Conservation (phyloP, 768 basidiomycete genomes). For the Dendrothele bispora region DNA sequence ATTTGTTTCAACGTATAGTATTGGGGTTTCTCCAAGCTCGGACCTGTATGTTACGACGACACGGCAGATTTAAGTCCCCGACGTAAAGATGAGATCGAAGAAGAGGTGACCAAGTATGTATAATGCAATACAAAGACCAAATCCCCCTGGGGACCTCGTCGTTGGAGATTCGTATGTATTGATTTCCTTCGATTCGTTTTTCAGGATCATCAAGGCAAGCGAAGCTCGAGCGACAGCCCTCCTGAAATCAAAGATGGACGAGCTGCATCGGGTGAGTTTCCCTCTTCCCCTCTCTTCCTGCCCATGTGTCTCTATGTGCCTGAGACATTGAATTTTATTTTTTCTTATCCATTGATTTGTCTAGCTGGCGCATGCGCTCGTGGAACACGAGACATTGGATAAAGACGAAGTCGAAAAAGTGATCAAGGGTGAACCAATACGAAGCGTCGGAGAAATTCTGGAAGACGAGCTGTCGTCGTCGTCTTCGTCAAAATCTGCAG, state of each 20-base stretch:
- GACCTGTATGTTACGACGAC: slow-evolving; percentile 81
- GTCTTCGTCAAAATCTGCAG: slow-evolving; percentile 27
- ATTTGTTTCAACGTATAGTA: slow-evolving; percentile 38
- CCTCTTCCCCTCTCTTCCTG: background rate
- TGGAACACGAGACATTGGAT: slow-evolving; percentile 93
- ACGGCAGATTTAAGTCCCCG: slow-evolving; percentile 72
- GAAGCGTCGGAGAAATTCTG: slow-evolving; percentile 64
- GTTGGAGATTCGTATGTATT: slow-evolving; percentile 10
- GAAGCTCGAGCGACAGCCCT: slow-evolving; percentile 65
- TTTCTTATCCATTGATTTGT: slow-evolving; percentile 11
- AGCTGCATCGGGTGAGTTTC: slow-evolving; percentile 67
- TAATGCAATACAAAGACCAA: slow-evolving; percentile 6
- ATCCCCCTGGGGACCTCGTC: slow-evolving; percentile 2
- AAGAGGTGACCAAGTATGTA: slow-evolving; percentile 79
- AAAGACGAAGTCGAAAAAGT: slow-evolving; percentile 85
- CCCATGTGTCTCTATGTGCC: no score
- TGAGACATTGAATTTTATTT: background rate
- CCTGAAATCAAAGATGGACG: slow-evolving; percentile 65
- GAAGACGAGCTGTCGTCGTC: slow-evolving; percentile 57
- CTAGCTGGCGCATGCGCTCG: slow-evolving; percentile 86
- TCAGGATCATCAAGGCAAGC: slow-evolving; percentile 65
- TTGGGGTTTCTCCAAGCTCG: slow-evolving; percentile 83
- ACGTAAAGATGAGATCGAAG: slow-evolving; percentile 83
- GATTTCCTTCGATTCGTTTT: slow-evolving; percentile 5
- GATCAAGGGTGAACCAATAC: slow-evolving; percentile 79